Evolutionary conservation across 2,329 filamentous ascomycete species (phyloP).

Genomic region (Beauveria sp.): DNA sequence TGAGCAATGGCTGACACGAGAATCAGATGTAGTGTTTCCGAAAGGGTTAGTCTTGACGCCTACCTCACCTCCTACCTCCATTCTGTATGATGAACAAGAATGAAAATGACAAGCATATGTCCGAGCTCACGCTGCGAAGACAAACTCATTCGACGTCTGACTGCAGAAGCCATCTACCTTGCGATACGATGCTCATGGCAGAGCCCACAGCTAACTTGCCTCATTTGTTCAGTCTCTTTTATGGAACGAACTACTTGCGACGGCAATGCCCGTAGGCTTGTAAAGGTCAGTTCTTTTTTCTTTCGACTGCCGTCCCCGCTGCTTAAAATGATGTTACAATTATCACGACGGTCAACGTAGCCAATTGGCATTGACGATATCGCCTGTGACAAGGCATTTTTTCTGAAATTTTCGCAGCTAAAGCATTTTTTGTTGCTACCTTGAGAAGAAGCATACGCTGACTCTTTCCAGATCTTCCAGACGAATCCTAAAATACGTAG

Average conservation of each 20-base stretch:
- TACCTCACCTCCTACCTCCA: background rate
- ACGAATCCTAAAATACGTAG: too few species aligned
- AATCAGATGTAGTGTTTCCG: conserved; percentile 17
- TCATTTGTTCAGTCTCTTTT: background rate
- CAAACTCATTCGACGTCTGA: conserved; percentile 25
- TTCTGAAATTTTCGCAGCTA: conserved; percentile 18
- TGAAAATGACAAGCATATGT: conserved; percentile 96
- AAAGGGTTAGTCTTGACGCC: conserved; percentile 13
- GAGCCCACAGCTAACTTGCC: background rate
- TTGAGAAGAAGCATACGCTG: background rate
- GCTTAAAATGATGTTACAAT: conserved; percentile 32
- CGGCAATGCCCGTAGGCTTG: background rate
- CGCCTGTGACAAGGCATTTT: conserved; percentile 39
- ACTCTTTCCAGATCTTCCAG: background rate
- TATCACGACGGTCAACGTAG: conserved; percentile 44
- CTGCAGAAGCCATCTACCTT: conserved; percentile 1
- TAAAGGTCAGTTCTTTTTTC: conserved; percentile 21
- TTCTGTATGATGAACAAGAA: conserved; percentile 71
- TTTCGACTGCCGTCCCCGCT: background rate
- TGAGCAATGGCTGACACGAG: conserved; percentile 1
- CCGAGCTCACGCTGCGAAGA: conserved; percentile 58
- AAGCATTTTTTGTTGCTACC: background rate
- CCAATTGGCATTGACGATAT: conserved; percentile 38
- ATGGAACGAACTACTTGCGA: background rate
- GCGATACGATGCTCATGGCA: background rate